These are phyloP conservation scores for Agrostemma githago DNA, from an alignment of 148 eudicot genomes.

Conservation along the genomic window DNA sequence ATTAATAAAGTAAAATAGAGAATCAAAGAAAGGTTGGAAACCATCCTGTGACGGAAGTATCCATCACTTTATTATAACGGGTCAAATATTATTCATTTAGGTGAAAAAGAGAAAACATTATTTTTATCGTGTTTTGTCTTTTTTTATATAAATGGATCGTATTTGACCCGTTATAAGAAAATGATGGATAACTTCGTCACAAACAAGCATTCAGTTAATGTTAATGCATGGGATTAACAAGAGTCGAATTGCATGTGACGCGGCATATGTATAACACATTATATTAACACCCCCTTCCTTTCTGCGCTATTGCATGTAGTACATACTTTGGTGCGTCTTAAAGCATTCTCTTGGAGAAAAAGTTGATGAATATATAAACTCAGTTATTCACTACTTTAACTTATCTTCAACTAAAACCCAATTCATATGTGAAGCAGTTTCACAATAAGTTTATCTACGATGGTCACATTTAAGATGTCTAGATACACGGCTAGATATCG, in stretches of 20 bases:
- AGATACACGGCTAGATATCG: background rate
- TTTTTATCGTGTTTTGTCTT: too few relatives aligned
- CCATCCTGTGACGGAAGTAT: background rate
- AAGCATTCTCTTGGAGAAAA: background rate
- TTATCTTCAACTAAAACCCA: background rate
- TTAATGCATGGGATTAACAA: background rate
- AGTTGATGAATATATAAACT: background rate
- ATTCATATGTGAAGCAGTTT: too few relatives aligned
- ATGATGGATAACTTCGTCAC: too few relatives aligned
- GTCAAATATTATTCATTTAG: too few relatives aligned
- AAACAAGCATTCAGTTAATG: too few relatives aligned
- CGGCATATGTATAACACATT: background rate
- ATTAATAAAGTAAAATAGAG: conserved; percentile 4
- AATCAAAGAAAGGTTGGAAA: conserved; percentile 8
- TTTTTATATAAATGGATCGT: too few relatives aligned
- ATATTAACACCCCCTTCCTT: background rate
- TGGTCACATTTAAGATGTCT: background rate
- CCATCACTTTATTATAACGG: too few relatives aligned
- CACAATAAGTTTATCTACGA: background rate
- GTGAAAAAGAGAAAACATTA: too few relatives aligned
- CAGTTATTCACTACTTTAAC: background rate
- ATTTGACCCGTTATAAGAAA: too few relatives aligned
- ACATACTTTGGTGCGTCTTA: background rate
- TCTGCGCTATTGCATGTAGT: background rate
- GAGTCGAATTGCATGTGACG: conserved; percentile 13